These are phyloP conservation scores for Thozetella sp. DNA, from an alignment of 495 filamentous ascomycete genomes.

Conservation along the genomic window DNA sequence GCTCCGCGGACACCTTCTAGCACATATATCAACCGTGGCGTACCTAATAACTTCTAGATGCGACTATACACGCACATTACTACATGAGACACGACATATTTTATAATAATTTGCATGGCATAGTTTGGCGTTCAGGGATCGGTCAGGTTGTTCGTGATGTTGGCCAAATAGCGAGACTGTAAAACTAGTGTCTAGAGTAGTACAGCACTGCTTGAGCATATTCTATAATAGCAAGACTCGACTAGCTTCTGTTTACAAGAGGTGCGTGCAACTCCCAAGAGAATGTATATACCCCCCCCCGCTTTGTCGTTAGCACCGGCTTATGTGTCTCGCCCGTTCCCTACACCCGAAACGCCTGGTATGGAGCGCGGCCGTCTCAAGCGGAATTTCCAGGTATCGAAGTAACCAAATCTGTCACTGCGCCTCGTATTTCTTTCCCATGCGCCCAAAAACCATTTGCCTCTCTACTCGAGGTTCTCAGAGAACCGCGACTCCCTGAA, in stretches of 20 bases:
- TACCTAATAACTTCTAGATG: background rate
- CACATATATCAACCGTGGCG: background rate
- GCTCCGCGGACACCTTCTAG: background rate
- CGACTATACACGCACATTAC: background rate
- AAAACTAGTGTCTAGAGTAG: background rate
- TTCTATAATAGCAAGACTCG: too few species aligned
- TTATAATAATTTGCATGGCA: background rate
- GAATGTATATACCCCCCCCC: too few species aligned
- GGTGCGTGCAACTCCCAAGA: too few species aligned
- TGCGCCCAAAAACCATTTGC: too few species aligned
- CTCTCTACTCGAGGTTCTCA: conserved; percentile 28
- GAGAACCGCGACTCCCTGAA: conserved; percentile 39
- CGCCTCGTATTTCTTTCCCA: too few species aligned
- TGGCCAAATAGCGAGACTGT: background rate
- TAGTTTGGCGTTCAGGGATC: background rate
- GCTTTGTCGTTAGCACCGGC: too few species aligned
- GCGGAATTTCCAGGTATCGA: background rate
- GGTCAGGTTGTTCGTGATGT: background rate
- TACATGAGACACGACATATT: background rate
- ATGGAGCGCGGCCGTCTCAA: too few species aligned
- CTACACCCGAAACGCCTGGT: too few species aligned
- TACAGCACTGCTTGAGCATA: background rate
- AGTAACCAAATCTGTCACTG: too few species aligned
- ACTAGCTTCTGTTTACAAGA: too few species aligned
- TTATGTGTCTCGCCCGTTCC: too few species aligned